Percentiles rank a stretch among this genome's conserved stretches.
These are phyloP conservation scores for Amanita pallidorosea DNA, from an alignment of 768 basidiomycete species.

Conservation along the genomic window DNA sequence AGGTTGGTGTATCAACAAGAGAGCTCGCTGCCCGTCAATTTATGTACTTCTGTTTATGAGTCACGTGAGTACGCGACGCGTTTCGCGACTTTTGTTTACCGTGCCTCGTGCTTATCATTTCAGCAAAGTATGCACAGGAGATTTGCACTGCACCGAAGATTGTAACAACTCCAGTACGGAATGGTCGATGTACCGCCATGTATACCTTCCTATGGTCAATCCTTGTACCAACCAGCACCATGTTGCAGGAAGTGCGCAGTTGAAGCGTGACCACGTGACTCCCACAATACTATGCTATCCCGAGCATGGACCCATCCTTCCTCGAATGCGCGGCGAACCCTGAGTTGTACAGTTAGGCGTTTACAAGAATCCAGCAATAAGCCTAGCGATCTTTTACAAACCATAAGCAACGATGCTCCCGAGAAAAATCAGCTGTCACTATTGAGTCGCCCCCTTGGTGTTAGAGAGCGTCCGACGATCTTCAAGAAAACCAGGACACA, in stretches of 20 bases:
- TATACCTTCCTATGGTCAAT: no score
- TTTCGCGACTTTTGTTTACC: slow-evolving; percentile 3
- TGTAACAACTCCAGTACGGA: no score
- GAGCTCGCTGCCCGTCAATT: slow-evolving; percentile 27
- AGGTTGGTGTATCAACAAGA: slow-evolving; percentile 23
- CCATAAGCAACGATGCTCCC: background rate
- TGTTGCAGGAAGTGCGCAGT: no score
- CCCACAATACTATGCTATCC: background rate
- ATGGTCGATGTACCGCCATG: no score
- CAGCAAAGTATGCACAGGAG: no score
- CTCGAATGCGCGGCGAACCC: background rate
- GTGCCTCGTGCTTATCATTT: no score
- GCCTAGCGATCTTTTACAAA: background rate
- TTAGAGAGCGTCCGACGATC: slow-evolving; percentile 56
- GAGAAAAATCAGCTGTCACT: slow-evolving; percentile 18
- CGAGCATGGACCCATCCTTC: background rate
- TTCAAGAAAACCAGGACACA: slow-evolving; percentile 46
- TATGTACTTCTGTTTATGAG: slow-evolving; percentile 18
- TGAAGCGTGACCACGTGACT: no score
- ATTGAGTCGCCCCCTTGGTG: slow-evolving; percentile 66
- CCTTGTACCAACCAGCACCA: no score
- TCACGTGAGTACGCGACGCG: slow-evolving; percentile 19
- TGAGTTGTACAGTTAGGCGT: background rate
- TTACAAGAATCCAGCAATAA: background rate
- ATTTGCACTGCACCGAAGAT: no score